phyloP scores from a whole-genome alignment of 2,329 filamentous ascomycete genomes.

The Fusarium palustre region DNA sequence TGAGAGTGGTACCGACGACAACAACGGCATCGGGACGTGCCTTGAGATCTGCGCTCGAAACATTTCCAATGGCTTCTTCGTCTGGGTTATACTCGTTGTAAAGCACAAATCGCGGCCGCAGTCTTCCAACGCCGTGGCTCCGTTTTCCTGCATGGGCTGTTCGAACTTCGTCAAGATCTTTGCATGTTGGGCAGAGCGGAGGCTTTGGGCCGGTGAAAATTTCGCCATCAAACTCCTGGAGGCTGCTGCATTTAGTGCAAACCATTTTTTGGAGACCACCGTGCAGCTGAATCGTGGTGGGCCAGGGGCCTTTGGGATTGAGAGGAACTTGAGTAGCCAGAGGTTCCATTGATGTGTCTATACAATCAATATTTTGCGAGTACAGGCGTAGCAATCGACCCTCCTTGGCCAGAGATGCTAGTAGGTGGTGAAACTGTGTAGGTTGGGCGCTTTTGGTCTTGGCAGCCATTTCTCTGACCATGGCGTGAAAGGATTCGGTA shows the following conservation, averaged over 20 bases:
- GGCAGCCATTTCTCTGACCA: conserved; percentile 89
- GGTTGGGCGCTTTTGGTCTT: conserved; percentile 82
- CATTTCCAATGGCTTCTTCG: conserved; percentile 93
- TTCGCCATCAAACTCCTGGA: conserved; percentile 79
- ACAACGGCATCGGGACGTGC: conserved; percentile 90
- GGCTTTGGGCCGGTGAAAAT: conserved; percentile 87
- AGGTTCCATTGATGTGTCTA: conserved; percentile 86
- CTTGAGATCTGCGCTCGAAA: conserved; percentile 86
- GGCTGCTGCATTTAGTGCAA: conserved; percentile 88
- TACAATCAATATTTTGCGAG: conserved; percentile 95
- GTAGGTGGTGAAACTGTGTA: conserved; percentile 91
- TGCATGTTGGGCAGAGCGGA: conserved; percentile 81
- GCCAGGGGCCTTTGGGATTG: conserved; percentile 88
- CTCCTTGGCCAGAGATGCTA: conserved; percentile 89
- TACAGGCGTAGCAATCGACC: conserved; percentile 90
- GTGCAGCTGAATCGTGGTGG: conserved; percentile 91
- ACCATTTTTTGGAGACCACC: conserved; percentile 96
- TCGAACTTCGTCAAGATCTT: conserved; percentile 79
- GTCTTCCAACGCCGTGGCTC: conserved; percentile 89
- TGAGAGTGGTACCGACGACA: conserved; percentile 94
- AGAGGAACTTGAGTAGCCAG: conserved; percentile 85
- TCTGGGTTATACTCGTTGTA: conserved; percentile 99
- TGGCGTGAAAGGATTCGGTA: conserved; percentile 92
- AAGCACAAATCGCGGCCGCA: conserved; percentile 92
- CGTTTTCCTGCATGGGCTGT: conserved; percentile 83